These are phyloP conservation scores for Microbotryomycetes sp. DNA, from an alignment of 1,284 basidiomycete species.

Conservation along the genomic window DNA sequence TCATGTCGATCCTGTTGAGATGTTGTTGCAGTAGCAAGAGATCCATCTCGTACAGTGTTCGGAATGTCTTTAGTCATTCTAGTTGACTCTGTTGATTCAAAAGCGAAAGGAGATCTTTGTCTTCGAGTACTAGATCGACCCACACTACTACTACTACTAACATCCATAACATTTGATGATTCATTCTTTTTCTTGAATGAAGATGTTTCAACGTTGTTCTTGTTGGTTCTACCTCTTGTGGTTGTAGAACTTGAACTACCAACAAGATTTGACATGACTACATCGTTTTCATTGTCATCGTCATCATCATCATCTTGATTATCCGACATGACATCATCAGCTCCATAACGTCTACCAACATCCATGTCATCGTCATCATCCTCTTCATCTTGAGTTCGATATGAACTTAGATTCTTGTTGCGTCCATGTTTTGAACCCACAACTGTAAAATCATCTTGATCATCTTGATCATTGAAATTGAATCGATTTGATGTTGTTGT, in stretches of 20 bases:
- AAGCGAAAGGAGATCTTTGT: no score
- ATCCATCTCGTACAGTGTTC: no score
- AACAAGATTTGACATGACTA: no score
- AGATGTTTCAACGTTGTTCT: neutral
- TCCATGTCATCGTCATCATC: neutral
- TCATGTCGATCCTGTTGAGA: neutral
- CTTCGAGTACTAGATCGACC: neutral
- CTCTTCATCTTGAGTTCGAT: neutral
- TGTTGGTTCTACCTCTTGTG: no score
- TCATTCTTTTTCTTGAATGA: neutral
- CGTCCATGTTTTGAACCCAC: no score
- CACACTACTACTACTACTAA: neutral
- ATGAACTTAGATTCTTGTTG: neutral
- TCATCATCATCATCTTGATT: neutral
- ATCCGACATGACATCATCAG: neutral
- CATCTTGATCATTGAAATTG: no score
- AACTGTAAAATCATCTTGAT: no score
- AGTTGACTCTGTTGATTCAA: no score
- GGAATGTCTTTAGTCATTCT: no score
- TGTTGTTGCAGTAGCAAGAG: no score
- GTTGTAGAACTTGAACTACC: no score
- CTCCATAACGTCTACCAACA: neutral
- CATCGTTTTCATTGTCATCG: no score
- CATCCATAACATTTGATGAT: neutral
- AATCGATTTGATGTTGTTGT: slow-evolving; percentile 1